Evolutionary conservation across 108 stramenopile genomes (phyloP).

Genomic region (Skeletonema grethae): DNA sequence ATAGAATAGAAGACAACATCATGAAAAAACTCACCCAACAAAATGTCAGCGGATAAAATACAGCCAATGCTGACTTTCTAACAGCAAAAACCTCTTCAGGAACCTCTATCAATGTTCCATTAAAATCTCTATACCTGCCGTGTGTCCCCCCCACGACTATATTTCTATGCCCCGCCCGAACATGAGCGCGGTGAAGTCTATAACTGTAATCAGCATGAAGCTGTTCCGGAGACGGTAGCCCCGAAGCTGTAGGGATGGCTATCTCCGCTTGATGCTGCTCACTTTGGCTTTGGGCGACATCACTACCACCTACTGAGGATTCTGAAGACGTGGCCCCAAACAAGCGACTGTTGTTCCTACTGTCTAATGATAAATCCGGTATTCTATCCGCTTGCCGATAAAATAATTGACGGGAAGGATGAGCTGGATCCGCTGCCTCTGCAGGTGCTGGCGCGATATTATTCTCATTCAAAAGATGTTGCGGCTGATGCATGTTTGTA

Average conservation of each 20-base stretch:
- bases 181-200: constrained; percentile 24
- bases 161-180: constrained; percentile 29
- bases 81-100: constrained; percentile 81
- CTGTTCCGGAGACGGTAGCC: constrained; percentile 14
- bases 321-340: not conserved
- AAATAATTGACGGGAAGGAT: constrained; percentile 38
- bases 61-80: constrained; percentile 76
- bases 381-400: constrained; percentile 40
- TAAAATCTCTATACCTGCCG: constrained; percentile 37
- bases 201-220: constrained; percentile 32
- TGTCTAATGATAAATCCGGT: constrained; percentile 18
- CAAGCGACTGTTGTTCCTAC: constrained; percentile 16
- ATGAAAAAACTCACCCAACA: constrained; percentile 72
- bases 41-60: constrained; percentile 78
- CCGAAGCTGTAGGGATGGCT: not conserved
- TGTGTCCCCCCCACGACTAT: constrained; percentile 38
- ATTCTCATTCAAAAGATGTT: constrained; percentile 12
- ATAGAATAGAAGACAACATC: not conserved
- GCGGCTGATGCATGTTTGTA: constrained; percentile 31
- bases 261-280: not conserved
- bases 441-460: constrained; percentile 13
- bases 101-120: constrained; percentile 63
- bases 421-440: constrained; percentile 6
- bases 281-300: not conserved
- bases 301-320: not conserved